These are phyloP conservation scores for Fagopyrum esculentum DNA, from an alignment of 148 eudicot genomes.

Conservation along the genomic window DNA sequence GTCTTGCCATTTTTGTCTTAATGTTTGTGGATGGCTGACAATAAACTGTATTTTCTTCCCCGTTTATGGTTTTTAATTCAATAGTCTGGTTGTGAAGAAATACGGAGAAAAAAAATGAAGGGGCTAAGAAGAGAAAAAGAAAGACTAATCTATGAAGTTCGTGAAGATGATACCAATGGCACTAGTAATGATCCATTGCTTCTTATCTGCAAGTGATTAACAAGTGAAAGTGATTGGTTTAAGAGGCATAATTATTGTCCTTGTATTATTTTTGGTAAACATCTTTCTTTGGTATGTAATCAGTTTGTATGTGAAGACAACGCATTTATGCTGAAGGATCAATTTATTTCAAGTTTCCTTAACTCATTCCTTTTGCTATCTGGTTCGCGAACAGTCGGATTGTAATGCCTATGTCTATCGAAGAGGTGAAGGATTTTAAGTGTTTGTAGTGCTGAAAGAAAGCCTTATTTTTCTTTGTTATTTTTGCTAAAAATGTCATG, in stretches of 20 bases:
- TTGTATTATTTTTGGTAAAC: background rate
- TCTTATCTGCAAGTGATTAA: background rate
- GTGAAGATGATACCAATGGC: background rate
- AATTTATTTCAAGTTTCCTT: slow-evolving; percentile 16
- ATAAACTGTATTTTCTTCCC: background rate
- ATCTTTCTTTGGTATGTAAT: background rate
- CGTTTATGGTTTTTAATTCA: background rate
- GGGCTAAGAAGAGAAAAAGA: background rate
- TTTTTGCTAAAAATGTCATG: background rate
- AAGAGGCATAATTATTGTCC: too few relatives aligned
- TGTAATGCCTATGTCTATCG: slow-evolving; percentile 69
- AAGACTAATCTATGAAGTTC: background rate
- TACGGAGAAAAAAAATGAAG: background rate
- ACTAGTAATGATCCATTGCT: background rate
- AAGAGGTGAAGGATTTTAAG: slow-evolving; percentile 35
- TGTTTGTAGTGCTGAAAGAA: background rate
- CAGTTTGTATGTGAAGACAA: background rate
- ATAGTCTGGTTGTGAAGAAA: background rate
- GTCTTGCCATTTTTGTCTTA: background rate
- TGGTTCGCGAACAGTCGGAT: slow-evolving; percentile 38
- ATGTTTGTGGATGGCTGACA: background rate
- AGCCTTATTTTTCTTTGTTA: background rate
- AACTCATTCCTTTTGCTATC: slow-evolving; percentile 16
- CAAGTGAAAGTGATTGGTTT: background rate
- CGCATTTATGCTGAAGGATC: background rate